These are phyloP conservation scores for Coniophora puteana DNA, from an alignment of 1,284 basidiomycete species.

Conservation along the genomic window DNA sequence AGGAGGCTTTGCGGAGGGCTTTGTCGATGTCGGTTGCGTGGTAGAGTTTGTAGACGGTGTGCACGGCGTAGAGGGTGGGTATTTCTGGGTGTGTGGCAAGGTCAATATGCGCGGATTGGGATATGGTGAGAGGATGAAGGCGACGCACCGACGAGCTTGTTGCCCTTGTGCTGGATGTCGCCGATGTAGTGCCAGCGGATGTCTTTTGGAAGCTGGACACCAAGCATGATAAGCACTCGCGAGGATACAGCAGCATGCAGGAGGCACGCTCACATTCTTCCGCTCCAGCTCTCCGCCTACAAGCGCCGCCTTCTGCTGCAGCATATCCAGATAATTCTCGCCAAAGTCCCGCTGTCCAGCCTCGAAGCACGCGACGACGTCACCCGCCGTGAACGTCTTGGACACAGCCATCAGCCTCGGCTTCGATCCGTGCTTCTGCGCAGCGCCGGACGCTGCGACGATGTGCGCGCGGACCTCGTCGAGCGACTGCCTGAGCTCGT, in stretches of 20 bases:
- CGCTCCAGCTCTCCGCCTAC: too few relatives aligned
- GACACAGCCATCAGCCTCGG: constrained; percentile 83
- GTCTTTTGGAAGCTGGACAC: constrained; percentile 66
- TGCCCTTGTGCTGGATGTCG: constrained; percentile 92
- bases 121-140: constrained; percentile 5
- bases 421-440: too few relatives aligned
- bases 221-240: constrained; percentile 1
- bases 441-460: too few relatives aligned
- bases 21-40: constrained; percentile 84
- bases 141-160: constrained; percentile 77
- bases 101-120: too few relatives aligned
- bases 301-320: constrained; percentile 92
- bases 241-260: neutral
- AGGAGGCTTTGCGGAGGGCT: constrained; percentile 47
- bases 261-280: constrained; percentile 50
- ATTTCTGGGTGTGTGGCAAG: constrained; percentile 63
- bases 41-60: constrained; percentile 89
- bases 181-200: constrained; percentile 99
- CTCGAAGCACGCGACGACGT: constrained; percentile 81
- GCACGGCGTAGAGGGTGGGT: constrained; percentile 85
- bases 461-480: too few relatives aligned
- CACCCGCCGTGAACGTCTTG: constrained; percentile 89
- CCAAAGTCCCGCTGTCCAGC: constrained; percentile 89
- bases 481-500: too few relatives aligned
- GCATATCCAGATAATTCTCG: constrained; percentile 96